Base-by-base conservation (phyloP, 2,329 filamentous ascomycete genomes). In the Diaporthe eres region DNA sequence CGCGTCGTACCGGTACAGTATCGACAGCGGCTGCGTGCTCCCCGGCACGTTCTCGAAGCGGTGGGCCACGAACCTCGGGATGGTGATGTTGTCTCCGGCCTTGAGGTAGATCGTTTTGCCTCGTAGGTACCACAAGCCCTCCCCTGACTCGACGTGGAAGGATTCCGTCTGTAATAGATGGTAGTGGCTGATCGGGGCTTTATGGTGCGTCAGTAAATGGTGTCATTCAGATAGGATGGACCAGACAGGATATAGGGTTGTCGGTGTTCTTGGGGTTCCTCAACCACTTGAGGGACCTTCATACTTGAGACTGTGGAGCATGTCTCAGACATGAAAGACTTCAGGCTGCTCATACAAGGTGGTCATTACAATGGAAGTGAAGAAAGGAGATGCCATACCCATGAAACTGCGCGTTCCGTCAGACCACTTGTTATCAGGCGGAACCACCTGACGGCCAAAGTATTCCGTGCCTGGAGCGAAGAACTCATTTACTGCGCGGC, bases 31-130 rank as follows among this genome's bases (percentile, higher is more conserved):
- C 63, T 67, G 44, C 31, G 63, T 67, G 44, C 63, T 67, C 22
- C 63, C 63, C 44, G 63, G 63, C 44, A 67, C 10, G 44, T 67
- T 67, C 47, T 68, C 63, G 44, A 68, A 68, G 1, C 63, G 47
- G 31, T 68, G 63, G 3, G 63, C 44, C 22, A 68, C 22, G 31
- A 39, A 68, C 31, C 63, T 68, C 19, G 44, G 63, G 31, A 68
- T 51, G 44, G 63, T 68, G 63, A 68, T 51, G 44, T 68, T 13
- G 44, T 68, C 63, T 22, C 63, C 63, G 6, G 63, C 63, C 13
- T 67, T 67, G 28, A 67, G 63, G 3, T 67, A 51, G 22, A 67
- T 67, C 12, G 63, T 67, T 34, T 51, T 49, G 44, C 44, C 63
- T 34, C 63, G 63, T 7, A 67, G 3, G 13, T 67, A 67, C 63